Evolutionary conservation across 768 basidiomycete genomes (phyloP).

Genomic region (Nidula microcarpa): DNA sequence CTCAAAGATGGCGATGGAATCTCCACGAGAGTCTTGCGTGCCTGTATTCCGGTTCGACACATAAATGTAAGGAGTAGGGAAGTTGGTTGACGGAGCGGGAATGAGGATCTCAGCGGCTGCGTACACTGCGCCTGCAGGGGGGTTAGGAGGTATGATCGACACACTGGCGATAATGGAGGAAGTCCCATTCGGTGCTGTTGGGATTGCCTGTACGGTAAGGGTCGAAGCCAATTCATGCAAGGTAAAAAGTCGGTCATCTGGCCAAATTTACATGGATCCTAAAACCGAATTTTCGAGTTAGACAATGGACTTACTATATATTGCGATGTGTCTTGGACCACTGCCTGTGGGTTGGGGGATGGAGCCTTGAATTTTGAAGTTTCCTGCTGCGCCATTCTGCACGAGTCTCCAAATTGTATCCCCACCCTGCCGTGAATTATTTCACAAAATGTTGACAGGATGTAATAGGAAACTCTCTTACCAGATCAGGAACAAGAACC

Average conservation of each 20-base stretch:
- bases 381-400: slow-evolving; percentile 34
- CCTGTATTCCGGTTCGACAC: slow-evolving; percentile 62
- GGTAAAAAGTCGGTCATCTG: slow-evolving; percentile 48
- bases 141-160: slow-evolving; percentile 43
- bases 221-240: slow-evolving; percentile 57
- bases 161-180: slow-evolving; percentile 44
- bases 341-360: slow-evolving; percentile 62
- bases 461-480: slow-evolving; percentile 20
- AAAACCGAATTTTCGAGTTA: background rate
- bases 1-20: slow-evolving; percentile 63
- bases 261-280: background rate
- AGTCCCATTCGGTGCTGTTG: slow-evolving; percentile 47
- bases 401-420: slow-evolving; percentile 70
- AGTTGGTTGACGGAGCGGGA: slow-evolving; percentile 39
- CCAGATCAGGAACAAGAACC: slow-evolving; percentile 64
- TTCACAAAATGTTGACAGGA: background rate
- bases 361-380: slow-evolving; percentile 54
- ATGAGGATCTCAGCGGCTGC: slow-evolving; percentile 66
- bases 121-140: slow-evolving; percentile 26
- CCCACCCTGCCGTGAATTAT: slow-evolving; percentile 38
- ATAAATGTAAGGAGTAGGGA: slow-evolving; percentile 57
- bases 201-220: slow-evolving; percentile 55
- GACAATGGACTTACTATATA: slow-evolving; percentile 15
- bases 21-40: slow-evolving; percentile 45
- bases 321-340: slow-evolving; percentile 49